Percentiles rank a stretch among this genome's conserved stretches.
Conservation (phyloP, 2,329 filamentous ascomycete species). For the Fusarium longipes region DNA sequence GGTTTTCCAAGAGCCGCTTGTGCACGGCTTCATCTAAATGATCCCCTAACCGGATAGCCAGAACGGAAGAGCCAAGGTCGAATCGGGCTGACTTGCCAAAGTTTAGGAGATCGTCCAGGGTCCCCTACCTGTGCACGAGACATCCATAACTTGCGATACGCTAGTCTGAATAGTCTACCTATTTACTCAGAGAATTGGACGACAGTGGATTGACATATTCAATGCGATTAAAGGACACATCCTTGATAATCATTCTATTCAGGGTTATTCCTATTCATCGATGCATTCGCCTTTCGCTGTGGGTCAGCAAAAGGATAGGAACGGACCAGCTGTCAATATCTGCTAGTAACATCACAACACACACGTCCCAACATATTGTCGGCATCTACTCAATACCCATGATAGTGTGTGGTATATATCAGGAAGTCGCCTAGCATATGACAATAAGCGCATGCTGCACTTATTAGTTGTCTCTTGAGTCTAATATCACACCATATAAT, state of each 20-base stretch:
- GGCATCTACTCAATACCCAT: not conserved
- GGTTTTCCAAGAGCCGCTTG: not conserved
- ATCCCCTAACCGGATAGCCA: constrained; percentile 4
- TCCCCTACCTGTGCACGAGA: constrained; percentile 34
- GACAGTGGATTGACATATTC: constrained; percentile 24
- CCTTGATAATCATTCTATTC: not conserved
- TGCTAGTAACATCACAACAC: not conserved
- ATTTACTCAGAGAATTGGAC: constrained; percentile 27
- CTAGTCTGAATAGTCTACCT: constrained; percentile 23
- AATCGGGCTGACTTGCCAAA: constrained; percentile 27
- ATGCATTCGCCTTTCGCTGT: not conserved
- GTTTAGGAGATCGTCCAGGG: constrained; percentile 35
- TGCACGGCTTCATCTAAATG: constrained; percentile 20
- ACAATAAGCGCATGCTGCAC: not conserved
- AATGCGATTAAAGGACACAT: constrained; percentile 13
- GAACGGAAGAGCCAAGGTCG: constrained; percentile 15
- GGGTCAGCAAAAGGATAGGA: not conserved
- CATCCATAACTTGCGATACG: constrained; percentile 25
- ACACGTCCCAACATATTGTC: not conserved
- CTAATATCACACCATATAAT: not conserved
- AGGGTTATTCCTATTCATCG: not conserved
- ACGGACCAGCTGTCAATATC: not conserved
- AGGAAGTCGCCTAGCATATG: not conserved
- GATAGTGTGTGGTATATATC: not conserved
- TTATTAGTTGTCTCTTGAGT: not conserved